Conservation (phyloP, 1,139 yeast species). For the Yamadazyma mexicana region DNA sequence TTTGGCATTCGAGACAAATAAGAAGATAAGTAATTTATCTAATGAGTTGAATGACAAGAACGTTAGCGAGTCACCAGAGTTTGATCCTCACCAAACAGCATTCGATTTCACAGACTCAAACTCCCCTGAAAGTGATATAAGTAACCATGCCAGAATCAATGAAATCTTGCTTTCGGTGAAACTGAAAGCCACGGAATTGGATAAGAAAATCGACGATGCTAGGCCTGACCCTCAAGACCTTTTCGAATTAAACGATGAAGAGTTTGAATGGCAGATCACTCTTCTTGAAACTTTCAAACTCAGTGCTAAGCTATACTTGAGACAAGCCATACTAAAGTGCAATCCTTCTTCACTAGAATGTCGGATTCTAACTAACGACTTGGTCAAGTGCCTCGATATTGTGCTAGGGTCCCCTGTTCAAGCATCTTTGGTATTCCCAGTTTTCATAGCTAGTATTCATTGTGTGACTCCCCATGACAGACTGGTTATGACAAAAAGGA, state of each 20-base stretch:
- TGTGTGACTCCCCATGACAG: constrained; percentile 55
- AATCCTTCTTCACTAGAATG: constrained; percentile 68
- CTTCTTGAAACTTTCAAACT: constrained; percentile 72
- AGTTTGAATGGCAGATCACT: constrained; percentile 65
- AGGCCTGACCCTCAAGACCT: constrained; percentile 57
- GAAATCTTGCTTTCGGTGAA: constrained; percentile 26
- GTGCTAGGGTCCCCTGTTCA: constrained; percentile 68
- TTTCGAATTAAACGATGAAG: constrained; percentile 47
- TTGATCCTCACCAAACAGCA: constrained; percentile 5
- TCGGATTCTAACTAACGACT: constrained; percentile 56
- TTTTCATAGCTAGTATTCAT: constrained; percentile 75
- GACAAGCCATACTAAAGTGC: constrained; percentile 60
- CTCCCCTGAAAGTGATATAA: constrained; percentile 20
- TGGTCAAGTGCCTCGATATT: constrained; percentile 58
- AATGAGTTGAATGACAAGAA: constrained; percentile 12
- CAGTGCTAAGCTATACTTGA: constrained; percentile 65
- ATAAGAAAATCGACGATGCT: constrained; percentile 48
- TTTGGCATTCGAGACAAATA: constrained; percentile 54
- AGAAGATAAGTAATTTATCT: constrained; percentile 18
- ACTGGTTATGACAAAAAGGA: constrained; percentile 48
- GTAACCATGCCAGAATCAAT: constrained; percentile 27
- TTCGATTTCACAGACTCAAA: constrained; percentile 10
- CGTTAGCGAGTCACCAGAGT: constrained; percentile 11
- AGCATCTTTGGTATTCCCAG: constrained; percentile 71
- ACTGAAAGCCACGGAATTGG: constrained; percentile 46